These are phyloP conservation scores for Tetracladium maxilliforme DNA, from an alignment of 2,329 filamentous ascomycete species.

Conservation along the genomic window DNA sequence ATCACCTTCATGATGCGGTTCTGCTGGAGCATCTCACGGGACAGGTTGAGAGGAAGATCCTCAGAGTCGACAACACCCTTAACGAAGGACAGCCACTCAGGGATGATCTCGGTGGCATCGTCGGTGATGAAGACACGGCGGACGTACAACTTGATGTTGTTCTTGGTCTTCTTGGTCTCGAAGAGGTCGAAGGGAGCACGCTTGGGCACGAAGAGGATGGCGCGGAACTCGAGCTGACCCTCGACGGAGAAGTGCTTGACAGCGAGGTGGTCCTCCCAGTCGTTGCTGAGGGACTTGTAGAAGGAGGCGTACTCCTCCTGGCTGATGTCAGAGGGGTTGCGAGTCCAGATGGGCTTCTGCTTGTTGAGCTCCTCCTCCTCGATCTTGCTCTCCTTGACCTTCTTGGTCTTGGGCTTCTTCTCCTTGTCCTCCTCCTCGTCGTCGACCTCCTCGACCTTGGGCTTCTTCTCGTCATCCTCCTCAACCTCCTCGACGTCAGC, in stretches of 20 bases:
- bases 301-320: slow-evolving; percentile 96
- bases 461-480: slow-evolving; percentile 78
- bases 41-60: slow-evolving; percentile 98
- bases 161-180: slow-evolving; percentile 99
- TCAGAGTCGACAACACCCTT: slow-evolving; percentile 99
- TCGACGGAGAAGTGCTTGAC: slow-evolving; percentile 99
- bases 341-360: slow-evolving; percentile 99
- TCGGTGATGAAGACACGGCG: slow-evolving; percentile 99
- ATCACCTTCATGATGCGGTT: slow-evolving; percentile 99
- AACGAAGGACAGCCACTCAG: slow-evolving; percentile 98
- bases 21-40: slow-evolving; percentile 99
- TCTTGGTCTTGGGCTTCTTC: slow-evolving; percentile 98
- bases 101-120: slow-evolving; percentile 96
- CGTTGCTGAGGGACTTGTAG: slow-evolving; percentile 99
- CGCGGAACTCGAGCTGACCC: slow-evolving; percentile 99
- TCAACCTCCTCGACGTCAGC: slow-evolving; percentile 56
- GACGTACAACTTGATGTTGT: slow-evolving; percentile 99
- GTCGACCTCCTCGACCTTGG: slow-evolving; percentile 89
- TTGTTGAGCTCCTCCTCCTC: slow-evolving; percentile 99
- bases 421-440: slow-evolving; percentile 76
- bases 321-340: slow-evolving; percentile 90
- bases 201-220: slow-evolving; percentile 99
- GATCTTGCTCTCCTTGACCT: slow-evolving; percentile 94
- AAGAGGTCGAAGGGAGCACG: slow-evolving; percentile 98
- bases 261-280: slow-evolving; percentile 98